Evolutionary conservation across 164 flowering plant species (phyloP).

Genomic region (Macadamia tetraphylla): DNA sequence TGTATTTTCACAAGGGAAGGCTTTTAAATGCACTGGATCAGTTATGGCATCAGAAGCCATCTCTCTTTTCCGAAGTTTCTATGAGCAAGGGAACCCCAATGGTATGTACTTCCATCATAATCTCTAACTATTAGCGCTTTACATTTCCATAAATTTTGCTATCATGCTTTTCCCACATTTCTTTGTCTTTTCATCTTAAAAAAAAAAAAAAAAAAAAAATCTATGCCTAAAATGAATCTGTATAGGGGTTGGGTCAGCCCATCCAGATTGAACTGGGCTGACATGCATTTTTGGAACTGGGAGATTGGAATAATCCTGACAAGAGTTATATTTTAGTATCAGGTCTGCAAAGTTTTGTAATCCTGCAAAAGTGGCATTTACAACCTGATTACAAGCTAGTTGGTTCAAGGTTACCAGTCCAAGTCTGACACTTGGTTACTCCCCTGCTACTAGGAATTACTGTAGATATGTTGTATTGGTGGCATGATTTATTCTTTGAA

Average conservation of each 20-base stretch:
- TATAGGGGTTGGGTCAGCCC: too few species aligned
- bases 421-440: too few species aligned
- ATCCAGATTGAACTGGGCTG: neutral
- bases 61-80: constrained; percentile 67
- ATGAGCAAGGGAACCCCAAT: constrained; percentile 90
- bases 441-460: too few species aligned
- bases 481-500: too few species aligned
- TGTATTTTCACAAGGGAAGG: constrained; percentile 21
- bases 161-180: neutral
- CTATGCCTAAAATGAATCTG: neutral
- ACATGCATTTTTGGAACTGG: neutral
- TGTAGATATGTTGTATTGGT: too few species aligned
- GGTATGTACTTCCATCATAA: constrained; percentile 27
- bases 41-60: constrained; percentile 87
- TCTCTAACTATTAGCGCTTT: constrained; percentile 5
- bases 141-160: neutral
- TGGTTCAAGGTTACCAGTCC: too few species aligned
- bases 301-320: too few species aligned
- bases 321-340: too few species aligned
- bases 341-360: too few species aligned
- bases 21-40: constrained; percentile 76
- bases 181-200: neutral
- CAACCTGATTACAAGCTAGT: too few species aligned
- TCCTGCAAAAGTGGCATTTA: too few species aligned
- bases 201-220: neutral